Evolutionary conservation across 2,329 filamentous ascomycete genomes (phyloP).

Genomic region (Xylaria sp.): DNA sequence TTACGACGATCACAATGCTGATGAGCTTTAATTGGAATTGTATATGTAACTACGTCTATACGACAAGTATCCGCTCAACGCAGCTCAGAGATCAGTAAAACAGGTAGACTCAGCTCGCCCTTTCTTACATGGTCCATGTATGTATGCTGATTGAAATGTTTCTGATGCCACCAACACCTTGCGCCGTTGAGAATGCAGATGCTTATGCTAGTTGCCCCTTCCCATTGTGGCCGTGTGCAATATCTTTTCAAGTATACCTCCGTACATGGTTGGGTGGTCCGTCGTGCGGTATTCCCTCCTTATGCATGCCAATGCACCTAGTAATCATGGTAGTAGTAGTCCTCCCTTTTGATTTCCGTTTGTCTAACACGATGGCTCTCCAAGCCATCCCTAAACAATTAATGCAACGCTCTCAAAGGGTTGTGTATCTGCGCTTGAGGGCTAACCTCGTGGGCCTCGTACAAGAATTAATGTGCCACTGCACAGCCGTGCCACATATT

Average conservation of each 20-base stretch:
- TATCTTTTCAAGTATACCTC: conserved; percentile 27
- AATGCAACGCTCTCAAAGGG: conserved; percentile 2
- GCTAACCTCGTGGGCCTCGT: conserved; percentile 3
- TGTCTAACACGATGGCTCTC: neutral
- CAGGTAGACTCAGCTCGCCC: neutral
- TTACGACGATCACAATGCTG: neutral
- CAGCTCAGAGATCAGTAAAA: neutral
- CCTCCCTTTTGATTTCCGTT: neutral
- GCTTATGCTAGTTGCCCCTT: conserved; percentile 31
- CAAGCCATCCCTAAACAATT: neutral
- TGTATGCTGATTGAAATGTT: conserved; percentile 18
- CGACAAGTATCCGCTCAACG: neutral
- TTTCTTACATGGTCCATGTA: neutral
- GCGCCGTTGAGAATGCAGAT: conserved; percentile 34
- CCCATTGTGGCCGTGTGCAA: conserved; percentile 14
- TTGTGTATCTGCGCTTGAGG: neutral
- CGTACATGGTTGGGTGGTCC: conserved; percentile 17
- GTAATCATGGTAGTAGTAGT: conserved; percentile 12
- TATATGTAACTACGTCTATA: neutral
- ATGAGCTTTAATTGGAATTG: neutral
- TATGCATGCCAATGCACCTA: conserved; percentile 17
- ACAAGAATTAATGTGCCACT: conserved; percentile 20
- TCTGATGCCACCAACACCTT: conserved; percentile 33
- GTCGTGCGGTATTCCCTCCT: conserved; percentile 5
- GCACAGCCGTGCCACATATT: conserved; percentile 6